Evolutionary conservation across 179 eudicot genomes (phyloP).

Genomic region (Sideroxylon spinosum): DNA sequence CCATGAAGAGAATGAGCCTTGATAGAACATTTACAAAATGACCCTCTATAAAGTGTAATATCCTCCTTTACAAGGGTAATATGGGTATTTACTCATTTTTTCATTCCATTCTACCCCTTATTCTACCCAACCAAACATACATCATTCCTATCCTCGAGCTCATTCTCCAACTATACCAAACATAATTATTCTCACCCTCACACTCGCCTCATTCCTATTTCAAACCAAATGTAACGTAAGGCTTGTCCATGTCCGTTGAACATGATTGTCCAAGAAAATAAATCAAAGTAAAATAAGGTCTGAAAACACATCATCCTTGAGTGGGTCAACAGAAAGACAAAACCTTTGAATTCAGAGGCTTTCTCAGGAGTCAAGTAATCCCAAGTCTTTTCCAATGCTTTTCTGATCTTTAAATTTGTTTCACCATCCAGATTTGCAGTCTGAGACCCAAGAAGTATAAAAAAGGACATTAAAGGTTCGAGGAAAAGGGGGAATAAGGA

Average conservation of each 20-base stretch:
- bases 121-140: too few species aligned
- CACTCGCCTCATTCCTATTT: background rate
- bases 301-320: background rate
- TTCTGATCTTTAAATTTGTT: conserved; percentile 95
- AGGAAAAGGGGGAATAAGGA: background rate
- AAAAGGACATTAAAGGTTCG: background rate
- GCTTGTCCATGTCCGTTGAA: background rate
- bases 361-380: conserved; percentile 75
- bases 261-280: background rate
- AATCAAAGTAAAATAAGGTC: background rate
- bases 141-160: background rate
- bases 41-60: too few species aligned
- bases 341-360: conserved; percentile 86
- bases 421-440: conserved; percentile 98
- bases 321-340: background rate
- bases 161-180: background rate
- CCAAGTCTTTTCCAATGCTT: conserved; percentile 98
- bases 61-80: too few species aligned
- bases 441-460: conserved; percentile 35
- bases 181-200: too few species aligned
- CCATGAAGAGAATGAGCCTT: too few species aligned
- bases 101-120: too few species aligned
- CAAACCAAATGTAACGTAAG: background rate
- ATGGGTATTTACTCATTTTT: too few species aligned
- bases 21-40: too few species aligned